Evolutionary conservation across 768 basidiomycete species (phyloP), one percentile per base, ranked within the genome.

Genomic region (Botryobasidium botryosum): DNA sequence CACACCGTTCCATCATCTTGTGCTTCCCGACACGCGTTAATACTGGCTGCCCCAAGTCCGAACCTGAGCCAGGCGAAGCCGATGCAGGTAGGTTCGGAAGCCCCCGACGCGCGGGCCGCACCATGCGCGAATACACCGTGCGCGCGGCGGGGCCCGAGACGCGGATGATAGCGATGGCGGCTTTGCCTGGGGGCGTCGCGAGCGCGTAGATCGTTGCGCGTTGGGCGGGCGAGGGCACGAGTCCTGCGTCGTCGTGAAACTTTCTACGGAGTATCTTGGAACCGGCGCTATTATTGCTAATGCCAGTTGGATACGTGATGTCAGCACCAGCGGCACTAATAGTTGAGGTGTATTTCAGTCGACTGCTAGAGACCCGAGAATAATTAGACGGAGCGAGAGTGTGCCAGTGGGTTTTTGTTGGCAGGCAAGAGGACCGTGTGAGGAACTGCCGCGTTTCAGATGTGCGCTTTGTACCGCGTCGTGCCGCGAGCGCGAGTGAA

Each of bases 111-210:
- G 15, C 27, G 4, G 64, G 57, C 45, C 66, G 65, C 0, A 84
- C 74, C 62, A 87, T 66, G 3, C 54, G 57, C 28, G 62, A 59
- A 73, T 77, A 82, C 1, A 85, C 82, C 0, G 61, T 51, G 18
- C 68, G 57, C 0, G 76, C 77, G 35, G 74, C 72, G 1, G 83
- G 82, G 0, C 88, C 88, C 2, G 86, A 88, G 6, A 92, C 64
- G 47, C 88, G 70, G 42, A 91, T 63, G 31, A 92, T 75, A 1
- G 77, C 84, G 15, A 92, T 70, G 13, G 87, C 88, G 3, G 72
- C 85, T 50, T 78, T 86, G 1, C 86, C 88, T 2, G 80, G 75
- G 1, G 87, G 83, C 0, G 86, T 88, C 0, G 87, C 84, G 23
- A 90, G 67, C 1, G 87, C 88, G 56, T 81, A 92, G 37, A 92